Evolutionary conservation across 495 filamentous ascomycete genomes (phyloP).

Genomic region (Neurospora sp.): DNA sequence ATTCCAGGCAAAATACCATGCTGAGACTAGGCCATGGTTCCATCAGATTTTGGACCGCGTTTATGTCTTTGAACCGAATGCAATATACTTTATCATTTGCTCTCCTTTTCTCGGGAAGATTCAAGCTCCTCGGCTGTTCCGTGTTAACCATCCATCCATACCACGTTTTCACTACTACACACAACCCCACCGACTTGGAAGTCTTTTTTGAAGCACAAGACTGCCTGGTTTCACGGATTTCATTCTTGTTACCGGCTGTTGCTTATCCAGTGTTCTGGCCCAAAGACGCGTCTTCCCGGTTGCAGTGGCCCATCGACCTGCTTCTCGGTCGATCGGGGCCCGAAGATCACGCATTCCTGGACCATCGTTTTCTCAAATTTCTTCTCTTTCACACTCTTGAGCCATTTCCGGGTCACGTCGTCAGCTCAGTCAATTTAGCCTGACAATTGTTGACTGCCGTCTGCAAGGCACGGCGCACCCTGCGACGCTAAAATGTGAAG

Average conservation of each 20-base stretch:
- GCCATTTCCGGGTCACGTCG: not conserved
- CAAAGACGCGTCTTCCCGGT: not conserved
- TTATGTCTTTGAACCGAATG: not conserved
- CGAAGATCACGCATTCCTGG: not conserved
- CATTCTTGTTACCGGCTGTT: not conserved
- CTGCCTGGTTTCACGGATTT: not conserved
- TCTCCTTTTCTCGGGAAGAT: not conserved
- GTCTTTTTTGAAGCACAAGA: not conserved
- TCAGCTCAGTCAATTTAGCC: constrained; percentile 15
- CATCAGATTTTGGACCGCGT: not conserved
- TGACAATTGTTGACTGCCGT: constrained; percentile 8
- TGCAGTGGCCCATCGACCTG: constrained; percentile 1
- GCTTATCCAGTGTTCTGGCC: not conserved
- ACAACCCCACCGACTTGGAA: not conserved
- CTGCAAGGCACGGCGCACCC: constrained; percentile 21
- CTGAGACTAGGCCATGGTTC: not conserved
- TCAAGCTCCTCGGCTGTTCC: not conserved
- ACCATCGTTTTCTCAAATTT: not conserved
- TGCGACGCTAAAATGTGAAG: not conserved
- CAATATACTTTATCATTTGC: not conserved
- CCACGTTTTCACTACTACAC: constrained; percentile 1
- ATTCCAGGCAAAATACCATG: not conserved
- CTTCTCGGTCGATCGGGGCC: not conserved
- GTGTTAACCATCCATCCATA: not conserved
- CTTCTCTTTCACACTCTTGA: not conserved